These are phyloP conservation scores for Russula abietina DNA, from an alignment of 768 basidiomycete genomes.

Conservation along the genomic window DNA sequence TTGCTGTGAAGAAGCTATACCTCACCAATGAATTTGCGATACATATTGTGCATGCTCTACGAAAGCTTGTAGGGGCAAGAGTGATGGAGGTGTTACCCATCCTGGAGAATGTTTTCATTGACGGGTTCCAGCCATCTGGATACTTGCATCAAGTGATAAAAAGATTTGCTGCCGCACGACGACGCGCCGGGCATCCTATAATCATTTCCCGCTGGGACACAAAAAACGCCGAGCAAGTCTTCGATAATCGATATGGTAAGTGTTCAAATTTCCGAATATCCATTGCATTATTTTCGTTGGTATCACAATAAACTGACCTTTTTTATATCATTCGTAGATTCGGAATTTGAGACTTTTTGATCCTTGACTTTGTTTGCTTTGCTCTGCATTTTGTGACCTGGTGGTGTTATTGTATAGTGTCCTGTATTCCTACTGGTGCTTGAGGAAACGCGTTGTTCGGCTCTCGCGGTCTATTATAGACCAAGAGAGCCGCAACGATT, in stretches of 20 bases:
- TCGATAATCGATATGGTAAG: background rate
- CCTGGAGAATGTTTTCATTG: background rate
- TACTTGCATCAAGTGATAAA: background rate
- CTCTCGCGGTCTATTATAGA: no score
- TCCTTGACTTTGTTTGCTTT: no score
- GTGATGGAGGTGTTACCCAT: background rate
- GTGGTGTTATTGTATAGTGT: no score
- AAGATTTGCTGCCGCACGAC: background rate
- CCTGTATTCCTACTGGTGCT: no score
- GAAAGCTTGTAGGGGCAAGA: background rate
- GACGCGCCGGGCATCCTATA: no score
- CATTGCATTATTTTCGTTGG: background rate
- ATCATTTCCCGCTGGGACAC: background rate
- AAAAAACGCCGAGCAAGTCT: background rate
- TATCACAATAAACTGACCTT: background rate
- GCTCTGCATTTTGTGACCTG: no score
- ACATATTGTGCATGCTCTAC: background rate
- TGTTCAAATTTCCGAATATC: background rate
- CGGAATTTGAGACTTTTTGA: no score
- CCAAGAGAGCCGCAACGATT: no score
- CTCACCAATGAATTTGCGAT: background rate
- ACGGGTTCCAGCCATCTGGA: background rate
- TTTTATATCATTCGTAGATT: background rate
- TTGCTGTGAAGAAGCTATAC: background rate
- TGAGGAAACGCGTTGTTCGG: no score